Evolutionary conservation across 306 rosid genomes (phyloP), one percentile per base, ranked within the genome.

Genomic region (Ammopiptanthus mongolicus): DNA sequence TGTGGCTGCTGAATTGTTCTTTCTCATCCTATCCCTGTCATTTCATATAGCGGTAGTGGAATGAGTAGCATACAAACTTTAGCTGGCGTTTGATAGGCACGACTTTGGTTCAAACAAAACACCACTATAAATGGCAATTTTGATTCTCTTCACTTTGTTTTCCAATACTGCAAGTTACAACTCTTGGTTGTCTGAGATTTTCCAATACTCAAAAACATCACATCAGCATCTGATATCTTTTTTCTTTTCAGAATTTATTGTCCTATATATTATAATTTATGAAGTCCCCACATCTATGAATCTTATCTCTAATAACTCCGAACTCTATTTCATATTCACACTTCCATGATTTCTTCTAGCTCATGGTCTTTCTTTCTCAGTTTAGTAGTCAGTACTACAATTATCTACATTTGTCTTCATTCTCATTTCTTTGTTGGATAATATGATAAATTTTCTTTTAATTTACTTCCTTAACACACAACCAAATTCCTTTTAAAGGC

Each of bases 401-500:
- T 8, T 1, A 7, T 64, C 1, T 19, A 10, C 14, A 12, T 2
- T 33, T 50, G 33, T 48, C 23, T 28, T 15, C 6, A 36, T 36
- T 70, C 44, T 21, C 21, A 36, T 15, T 39, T 71, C 2, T 37
- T 0, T 57, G 17, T 71, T 22, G 8, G 18, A 13, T 46, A 46
- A 13, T 46, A 41, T 72, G 29, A 42, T 73, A 14, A 60, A 12
- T 61, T 62, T 34, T 14, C 28, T 0, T 39, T 34, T 36, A 51
- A 22, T 23, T 62, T 29, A 11, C 36, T 33, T 29, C 3, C 21
- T 25, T 9, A 28, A 13, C 51, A 23, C 44, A 12, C 46, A 57
- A 57, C 46, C 23, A 39, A n/a, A 31, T 22, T 72, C 8, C 17
- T 9, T 28, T 41, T 17, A 82, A 82, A 79, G 81, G 50, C 67